Evolutionary conservation across 768 basidiomycete genomes (phyloP), one percentile per base, ranked within the genome.

Genomic region (Calocybe gangraenosa): DNA sequence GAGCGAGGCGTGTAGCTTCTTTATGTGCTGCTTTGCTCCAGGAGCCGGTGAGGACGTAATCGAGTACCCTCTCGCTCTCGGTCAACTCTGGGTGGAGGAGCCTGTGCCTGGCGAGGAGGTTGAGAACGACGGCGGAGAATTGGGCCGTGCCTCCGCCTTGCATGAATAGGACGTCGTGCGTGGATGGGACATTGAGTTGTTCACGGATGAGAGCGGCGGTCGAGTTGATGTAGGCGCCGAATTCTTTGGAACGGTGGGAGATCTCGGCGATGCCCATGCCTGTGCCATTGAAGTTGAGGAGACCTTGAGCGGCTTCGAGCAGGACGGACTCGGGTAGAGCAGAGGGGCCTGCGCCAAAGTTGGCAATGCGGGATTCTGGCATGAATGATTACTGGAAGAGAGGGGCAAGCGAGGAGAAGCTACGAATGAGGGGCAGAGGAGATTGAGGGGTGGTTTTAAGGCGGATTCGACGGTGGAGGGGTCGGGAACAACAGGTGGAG

Each of bases 251-350:
- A 53, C 96, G 87, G 65, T 99, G 96, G 1, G 92, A 95, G 61
- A 98, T 80, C 65, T 99, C 96, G 34, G 92, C 88, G 61, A 99
- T 82, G 35, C 96, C 96, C 49, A 98, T 94, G 20, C 96, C 96
- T 2, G 90, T 94, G 37, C 76, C 76, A 45, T 84, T 72, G 65
- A 92, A 97, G 73, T 98, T 87, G 57, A 99, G 70, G n/a, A 98
- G 74, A 13, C 87, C 92, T 50, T 77, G 68, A 11, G 87, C 76
- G 2, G 94, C 92, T 61, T 93, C 81, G 55, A 83, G 66, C 42
- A 99, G 79, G 22, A 97, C 91, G 3, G 81, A 69, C n/a, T 82
- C 75, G 13, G 96, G 96, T 33, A 99, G 74, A 0, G 89, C 85
- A 15, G 93, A 96, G 13, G 96, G 96, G 1, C 96, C 96, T 41